Conservation (phyloP, 768 basidiomycete genomes). For the Hericium rajendrae region DNA sequence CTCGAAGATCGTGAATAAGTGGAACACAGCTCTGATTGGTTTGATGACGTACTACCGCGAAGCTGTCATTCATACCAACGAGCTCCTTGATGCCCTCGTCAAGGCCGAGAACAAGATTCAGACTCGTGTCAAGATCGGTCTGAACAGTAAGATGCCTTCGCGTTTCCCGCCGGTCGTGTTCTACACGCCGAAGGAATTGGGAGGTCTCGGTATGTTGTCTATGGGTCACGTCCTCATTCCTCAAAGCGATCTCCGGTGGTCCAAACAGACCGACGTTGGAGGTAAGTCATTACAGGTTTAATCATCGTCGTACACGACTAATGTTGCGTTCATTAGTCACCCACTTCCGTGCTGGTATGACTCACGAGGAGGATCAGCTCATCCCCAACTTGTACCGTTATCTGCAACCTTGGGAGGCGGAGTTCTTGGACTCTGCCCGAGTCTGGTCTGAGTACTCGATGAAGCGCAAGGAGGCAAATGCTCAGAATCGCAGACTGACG, state of each 20-base stretch:
- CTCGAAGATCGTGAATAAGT: constrained; percentile 98
- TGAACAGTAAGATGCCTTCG: constrained; percentile 99
- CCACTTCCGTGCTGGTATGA: constrained; percentile 99
- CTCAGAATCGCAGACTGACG: constrained; percentile 92
- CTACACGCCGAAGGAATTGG: constrained; percentile 96
- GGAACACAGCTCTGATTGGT: constrained; percentile 93
- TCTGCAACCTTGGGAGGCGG: constrained; percentile 94
- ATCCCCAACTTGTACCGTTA: constrained; percentile 98
- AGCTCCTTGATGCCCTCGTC: constrained; percentile 89
- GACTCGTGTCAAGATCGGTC: constrained; percentile 98
- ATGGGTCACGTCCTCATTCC: constrained; percentile 99
- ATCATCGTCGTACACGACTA: neutral
- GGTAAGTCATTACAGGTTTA: constrained; percentile 31
- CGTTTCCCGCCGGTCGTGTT: constrained; percentile 96
- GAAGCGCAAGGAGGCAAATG: constrained; percentile 99
- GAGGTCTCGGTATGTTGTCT: constrained; percentile 96
- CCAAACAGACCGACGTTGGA: constrained; percentile 94
- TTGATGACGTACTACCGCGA: constrained; percentile 98
- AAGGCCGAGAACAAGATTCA: constrained; percentile 99
- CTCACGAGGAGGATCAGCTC: constrained; percentile 87
- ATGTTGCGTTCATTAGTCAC: constrained; percentile 46
- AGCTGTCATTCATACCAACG: constrained; percentile 95
- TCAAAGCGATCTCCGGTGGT: constrained; percentile 95
- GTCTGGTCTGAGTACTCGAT: constrained; percentile 99
- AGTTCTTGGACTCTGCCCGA: constrained; percentile 95